phyloP scores from a whole-genome alignment of 2,329 filamentous ascomycete species.

The Xylaria sp. region DNA sequence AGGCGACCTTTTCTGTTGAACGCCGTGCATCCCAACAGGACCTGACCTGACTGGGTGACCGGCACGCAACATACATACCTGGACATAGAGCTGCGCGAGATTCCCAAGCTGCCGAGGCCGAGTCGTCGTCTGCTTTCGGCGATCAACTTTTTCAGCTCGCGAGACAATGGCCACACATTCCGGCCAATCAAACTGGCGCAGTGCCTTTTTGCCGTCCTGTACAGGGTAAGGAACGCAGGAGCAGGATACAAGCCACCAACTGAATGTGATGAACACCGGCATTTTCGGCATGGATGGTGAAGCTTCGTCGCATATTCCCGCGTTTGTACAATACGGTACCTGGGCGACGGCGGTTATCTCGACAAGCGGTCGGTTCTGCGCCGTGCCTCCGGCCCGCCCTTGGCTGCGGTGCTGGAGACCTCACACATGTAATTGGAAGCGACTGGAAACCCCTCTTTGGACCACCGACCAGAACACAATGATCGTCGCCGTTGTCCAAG shows the following conservation, averaged over 20 bases:
- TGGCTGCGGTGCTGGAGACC: conserved; percentile 17
- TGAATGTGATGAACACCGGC: conserved; percentile 24
- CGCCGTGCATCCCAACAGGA: conserved; percentile 14
- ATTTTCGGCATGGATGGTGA: conserved; percentile 27
- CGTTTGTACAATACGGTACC: conserved; percentile 5
- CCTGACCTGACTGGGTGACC: conserved; percentile 6
- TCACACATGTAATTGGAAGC: conserved; percentile 16
- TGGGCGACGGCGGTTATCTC: conserved; percentile 9
- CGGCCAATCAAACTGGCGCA: conserved; percentile 20
- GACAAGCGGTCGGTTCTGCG: conserved; percentile 15
- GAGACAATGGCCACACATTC: conserved; percentile 7
- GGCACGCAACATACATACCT: conserved; percentile 6
- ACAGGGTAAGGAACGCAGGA: conserved; percentile 20
- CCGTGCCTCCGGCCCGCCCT: conserved; percentile 14
- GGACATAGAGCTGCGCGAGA: conserved; percentile 7
- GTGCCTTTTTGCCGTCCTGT: conserved; percentile 9
- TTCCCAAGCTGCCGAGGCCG: conserved; percentile 6
- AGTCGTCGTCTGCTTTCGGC: conserved; percentile 8
- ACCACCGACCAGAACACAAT: conserved; percentile 23
- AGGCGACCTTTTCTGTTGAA: conserved; percentile 10
- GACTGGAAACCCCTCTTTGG: conserved; percentile 26
- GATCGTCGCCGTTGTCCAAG: conserved; percentile 22
- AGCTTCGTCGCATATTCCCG: conserved; percentile 10
- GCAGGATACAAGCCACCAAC: conserved; percentile 26
- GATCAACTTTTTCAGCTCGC: conserved; percentile 21